Evolutionary conservation across 108 stramenopile genomes (phyloP).

Genomic region (Epithemia pelagica): DNA sequence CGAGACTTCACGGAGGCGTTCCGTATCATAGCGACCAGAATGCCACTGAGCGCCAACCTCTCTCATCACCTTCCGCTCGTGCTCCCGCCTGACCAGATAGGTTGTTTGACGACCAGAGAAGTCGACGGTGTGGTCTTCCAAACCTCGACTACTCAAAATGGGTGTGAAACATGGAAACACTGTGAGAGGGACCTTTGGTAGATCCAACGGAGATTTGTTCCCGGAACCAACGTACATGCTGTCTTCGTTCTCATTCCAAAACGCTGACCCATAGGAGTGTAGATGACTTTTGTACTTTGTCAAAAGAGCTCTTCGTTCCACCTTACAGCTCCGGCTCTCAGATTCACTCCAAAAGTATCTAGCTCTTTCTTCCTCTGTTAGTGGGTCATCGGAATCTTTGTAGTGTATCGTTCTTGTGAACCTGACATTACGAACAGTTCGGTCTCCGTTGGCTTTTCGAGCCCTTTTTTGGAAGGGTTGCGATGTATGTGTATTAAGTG

Average conservation of each 20-base stretch:
- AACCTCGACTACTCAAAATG: not conserved
- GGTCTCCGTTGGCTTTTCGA: not conserved
- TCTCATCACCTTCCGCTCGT: not conserved
- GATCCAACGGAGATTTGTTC: too few species aligned
- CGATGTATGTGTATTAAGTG: not conserved
- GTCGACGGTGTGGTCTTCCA: not conserved
- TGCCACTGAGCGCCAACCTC: not conserved
- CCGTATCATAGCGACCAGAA: not conserved
- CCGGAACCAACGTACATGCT: not conserved
- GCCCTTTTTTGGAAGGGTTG: not conserved
- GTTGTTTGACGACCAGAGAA: not conserved
- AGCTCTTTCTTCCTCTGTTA: constrained; percentile 5
- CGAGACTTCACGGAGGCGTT: not conserved
- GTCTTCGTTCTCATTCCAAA: not conserved
- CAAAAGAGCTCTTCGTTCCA: not conserved
- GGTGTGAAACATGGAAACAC: too few species aligned
- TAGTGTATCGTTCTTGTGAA: not conserved
- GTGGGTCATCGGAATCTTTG: not conserved
- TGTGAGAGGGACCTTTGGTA: too few species aligned
- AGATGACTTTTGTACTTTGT: not conserved
- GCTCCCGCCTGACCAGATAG: not conserved
- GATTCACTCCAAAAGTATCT: not conserved
- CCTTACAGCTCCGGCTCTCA: not conserved
- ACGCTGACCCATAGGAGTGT: not conserved
- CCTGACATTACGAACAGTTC: not conserved